A percentile compares a stretch with the other conserved stretches of the same genome.
Evolutionary conservation across 768 basidiomycete species (phyloP).

Genomic region (Chlorophyllum brunneum): DNA sequence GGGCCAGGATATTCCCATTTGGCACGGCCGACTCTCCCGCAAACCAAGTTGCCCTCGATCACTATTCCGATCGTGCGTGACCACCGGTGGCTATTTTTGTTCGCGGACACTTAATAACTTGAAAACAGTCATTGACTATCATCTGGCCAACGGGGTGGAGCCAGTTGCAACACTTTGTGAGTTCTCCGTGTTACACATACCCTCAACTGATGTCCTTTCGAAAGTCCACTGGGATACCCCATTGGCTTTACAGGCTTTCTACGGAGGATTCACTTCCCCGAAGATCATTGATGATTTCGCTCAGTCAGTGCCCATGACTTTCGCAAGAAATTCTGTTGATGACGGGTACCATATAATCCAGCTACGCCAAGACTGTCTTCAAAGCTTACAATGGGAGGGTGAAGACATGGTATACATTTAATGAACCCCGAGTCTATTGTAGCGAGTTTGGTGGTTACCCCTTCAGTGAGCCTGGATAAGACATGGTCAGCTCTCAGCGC

Average conservation of each 20-base stretch:
- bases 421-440: slow-evolving; percentile 45
- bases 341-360: slow-evolving; percentile 14
- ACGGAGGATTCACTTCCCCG: slow-evolving; percentile 45
- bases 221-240: slow-evolving; percentile 54
- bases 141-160: slow-evolving; percentile 34
- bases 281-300: slow-evolving; percentile 45
- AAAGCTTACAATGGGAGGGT: slow-evolving; percentile 43
- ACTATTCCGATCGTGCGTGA: slow-evolving; percentile 38
- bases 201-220: too few relatives aligned
- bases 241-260: slow-evolving; percentile 41
- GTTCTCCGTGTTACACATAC: slow-evolving; percentile 10
- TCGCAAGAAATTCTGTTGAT: background rate
- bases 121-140: slow-evolving; percentile 40
- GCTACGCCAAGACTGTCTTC: slow-evolving; percentile 48
- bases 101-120: background rate
- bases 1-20: slow-evolving; percentile 49
- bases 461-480: slow-evolving; percentile 36
- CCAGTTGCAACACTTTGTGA: slow-evolving; percentile 49
- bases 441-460: slow-evolving; percentile 33
- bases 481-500: too few relatives aligned
- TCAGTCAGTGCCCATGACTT: slow-evolving; percentile 25
- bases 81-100: background rate
- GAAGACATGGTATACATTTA: slow-evolving; percentile 52
- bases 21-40: slow-evolving; percentile 46
- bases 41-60: slow-evolving; percentile 42